Evolutionary conservation across 306 rosid genomes (phyloP).

Genomic region (Bauhinia variegata): DNA sequence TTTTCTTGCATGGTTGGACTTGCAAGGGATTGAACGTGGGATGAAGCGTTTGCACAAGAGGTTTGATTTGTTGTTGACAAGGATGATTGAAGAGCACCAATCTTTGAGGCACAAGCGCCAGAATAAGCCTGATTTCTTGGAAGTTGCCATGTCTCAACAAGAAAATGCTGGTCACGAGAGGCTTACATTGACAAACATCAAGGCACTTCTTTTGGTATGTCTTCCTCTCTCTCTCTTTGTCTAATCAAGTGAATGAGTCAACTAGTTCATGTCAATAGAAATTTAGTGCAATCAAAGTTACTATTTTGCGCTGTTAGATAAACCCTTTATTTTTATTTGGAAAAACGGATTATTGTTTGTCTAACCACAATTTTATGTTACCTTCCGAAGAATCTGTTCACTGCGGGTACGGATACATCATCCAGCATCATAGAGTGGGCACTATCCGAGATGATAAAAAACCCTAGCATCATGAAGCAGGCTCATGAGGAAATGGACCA

Average conservation of each 20-base stretch:
- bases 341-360: too few species aligned
- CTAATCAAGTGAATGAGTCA: too few species aligned
- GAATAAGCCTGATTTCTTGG: constrained; percentile 40
- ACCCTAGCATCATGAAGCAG: constrained; percentile 38
- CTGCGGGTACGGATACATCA: constrained; percentile 61
- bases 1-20: constrained; percentile 28
- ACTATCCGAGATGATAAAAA: constrained; percentile 52
- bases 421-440: constrained; percentile 61
- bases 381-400: constrained; percentile 27
- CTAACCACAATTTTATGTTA: too few species aligned
- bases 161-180: constrained; percentile 9
- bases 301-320: too few species aligned
- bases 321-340: too few species aligned
- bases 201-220: constrained; percentile 27
- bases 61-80: constrained; percentile 34
- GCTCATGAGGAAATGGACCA: constrained; percentile 51
- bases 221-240: not conserved
- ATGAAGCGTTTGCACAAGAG: constrained; percentile 37
- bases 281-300: too few species aligned
- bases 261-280: too few species aligned
- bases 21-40: constrained; percentile 38
- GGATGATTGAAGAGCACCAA: constrained; percentile 38
- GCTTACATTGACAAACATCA: constrained; percentile 23
- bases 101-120: constrained; percentile 29
- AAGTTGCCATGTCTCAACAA: constrained; percentile 14